Evolutionary conservation across 2,329 filamentous ascomycete species (phyloP).

Genomic region (Cadophora sp.): DNA sequence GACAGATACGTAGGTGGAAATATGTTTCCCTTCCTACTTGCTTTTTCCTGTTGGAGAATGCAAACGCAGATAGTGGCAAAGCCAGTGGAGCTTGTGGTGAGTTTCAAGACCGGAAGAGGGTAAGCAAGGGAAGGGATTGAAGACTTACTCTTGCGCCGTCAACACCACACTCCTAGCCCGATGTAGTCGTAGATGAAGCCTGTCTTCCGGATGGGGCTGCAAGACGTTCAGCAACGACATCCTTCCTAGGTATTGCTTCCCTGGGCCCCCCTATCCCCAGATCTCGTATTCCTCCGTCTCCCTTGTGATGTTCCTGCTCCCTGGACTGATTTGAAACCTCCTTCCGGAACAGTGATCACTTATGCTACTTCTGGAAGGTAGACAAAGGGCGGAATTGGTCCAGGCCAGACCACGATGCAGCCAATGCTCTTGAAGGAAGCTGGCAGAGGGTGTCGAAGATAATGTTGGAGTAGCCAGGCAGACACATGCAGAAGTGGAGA

Average conservation of each 20-base stretch:
- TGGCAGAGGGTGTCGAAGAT: slow-evolving; percentile 11
- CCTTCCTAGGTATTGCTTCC: neutral
- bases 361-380: slow-evolving; percentile 6
- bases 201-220: slow-evolving; percentile 72
- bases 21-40: slow-evolving; percentile 3
- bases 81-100: neutral
- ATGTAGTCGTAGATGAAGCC: slow-evolving; percentile 81
- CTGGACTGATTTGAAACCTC: slow-evolving; percentile 1
- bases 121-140: slow-evolving; percentile 2
- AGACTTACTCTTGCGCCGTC: slow-evolving; percentile 69
- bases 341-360: neutral
- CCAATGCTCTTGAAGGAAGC: neutral
- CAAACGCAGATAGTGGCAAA: slow-evolving; percentile 4
- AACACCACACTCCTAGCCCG: slow-evolving; percentile 84
- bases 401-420: neutral
- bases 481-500: slow-evolving; percentile 5
- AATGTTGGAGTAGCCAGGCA: neutral
- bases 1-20: neutral
- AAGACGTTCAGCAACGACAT: slow-evolving; percentile 34
- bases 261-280: slow-evolving; percentile 2
- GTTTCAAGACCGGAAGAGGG: slow-evolving; percentile 11
- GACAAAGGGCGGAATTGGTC: neutral
- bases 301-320: neutral
- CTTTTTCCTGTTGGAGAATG: neutral
- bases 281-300: neutral